These are phyloP conservation scores for Chrysopogon serrulatus DNA, from an alignment of 176 grass and related monocot genomes.

Conservation along the genomic window DNA sequence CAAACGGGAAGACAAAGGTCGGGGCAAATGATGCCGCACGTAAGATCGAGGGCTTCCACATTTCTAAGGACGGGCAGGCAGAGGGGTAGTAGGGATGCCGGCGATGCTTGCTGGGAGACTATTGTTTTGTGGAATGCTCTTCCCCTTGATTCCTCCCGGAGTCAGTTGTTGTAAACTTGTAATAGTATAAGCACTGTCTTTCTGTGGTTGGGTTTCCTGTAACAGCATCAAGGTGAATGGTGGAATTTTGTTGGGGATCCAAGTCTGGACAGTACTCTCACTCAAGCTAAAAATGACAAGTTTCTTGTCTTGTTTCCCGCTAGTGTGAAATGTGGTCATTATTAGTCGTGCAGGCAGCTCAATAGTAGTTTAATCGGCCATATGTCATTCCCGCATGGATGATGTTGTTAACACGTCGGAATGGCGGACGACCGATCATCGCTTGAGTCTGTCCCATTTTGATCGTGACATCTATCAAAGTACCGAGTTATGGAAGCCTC, in stretches of 20 bases:
- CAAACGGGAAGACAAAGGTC: conserved; percentile 42
- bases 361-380: too few relatives aligned
- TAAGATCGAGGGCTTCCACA: conserved; percentile 60
- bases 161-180: neutral
- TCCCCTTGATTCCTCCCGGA: neutral
- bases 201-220: neutral
- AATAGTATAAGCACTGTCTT: neutral
- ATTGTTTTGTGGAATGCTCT: neutral
- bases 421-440: too few relatives aligned
- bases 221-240: neutral
- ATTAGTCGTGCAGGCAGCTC: too few relatives aligned
- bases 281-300: neutral
- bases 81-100: conserved; percentile 32
- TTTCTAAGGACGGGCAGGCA: conserved; percentile 35
- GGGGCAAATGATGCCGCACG: conserved; percentile 36
- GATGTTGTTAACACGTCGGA: too few relatives aligned
- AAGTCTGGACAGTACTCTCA: neutral
- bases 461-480: too few relatives aligned
- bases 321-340: neutral
- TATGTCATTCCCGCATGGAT: too few relatives aligned
- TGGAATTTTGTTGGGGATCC: neutral
- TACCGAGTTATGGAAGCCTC: too few relatives aligned
- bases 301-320: neutral
- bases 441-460: too few relatives aligned
- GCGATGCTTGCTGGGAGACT: neutral